A percentile compares a stretch with the other conserved stretches of the same genome.
Evolutionary conservation across 2,329 filamentous ascomycete genomes (phyloP).

Genomic region (Parastagonospora avenae): DNA sequence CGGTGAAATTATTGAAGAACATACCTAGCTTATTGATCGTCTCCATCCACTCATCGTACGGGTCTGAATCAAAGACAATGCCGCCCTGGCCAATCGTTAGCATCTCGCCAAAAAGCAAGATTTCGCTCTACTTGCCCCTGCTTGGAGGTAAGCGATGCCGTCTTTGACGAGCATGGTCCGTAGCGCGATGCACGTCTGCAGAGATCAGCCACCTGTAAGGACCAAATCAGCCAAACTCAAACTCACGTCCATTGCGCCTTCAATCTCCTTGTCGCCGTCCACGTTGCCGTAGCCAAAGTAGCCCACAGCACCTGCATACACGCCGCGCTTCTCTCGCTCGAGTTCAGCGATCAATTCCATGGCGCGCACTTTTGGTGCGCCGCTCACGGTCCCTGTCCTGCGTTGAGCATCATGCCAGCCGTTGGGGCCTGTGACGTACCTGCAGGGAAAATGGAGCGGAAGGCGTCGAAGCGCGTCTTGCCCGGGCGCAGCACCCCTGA

Average conservation of each 20-base stretch:
- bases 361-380: constrained; percentile 91
- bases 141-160: constrained; percentile 87
- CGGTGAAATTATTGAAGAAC: constrained; percentile 14
- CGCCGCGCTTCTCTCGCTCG: constrained; percentile 89
- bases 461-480: constrained; percentile 92
- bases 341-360: constrained; percentile 98
- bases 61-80: constrained; percentile 72
- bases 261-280: constrained; percentile 63
- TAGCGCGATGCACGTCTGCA: constrained; percentile 68
- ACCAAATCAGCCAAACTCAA: constrained; percentile 5
- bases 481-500: constrained; percentile 83
- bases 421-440: constrained; percentile 53
- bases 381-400: constrained; percentile 72
- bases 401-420: constrained; percentile 16
- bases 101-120: constrained; percentile 15
- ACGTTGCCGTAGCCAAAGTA: constrained; percentile 91
- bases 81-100: constrained; percentile 40
- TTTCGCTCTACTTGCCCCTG: constrained; percentile 66
- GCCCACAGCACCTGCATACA: constrained; percentile 94
- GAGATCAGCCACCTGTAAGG: constrained; percentile 30
- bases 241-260: constrained; percentile 82
- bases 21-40: constrained; percentile 90
- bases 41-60: constrained; percentile 90
- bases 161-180: constrained; percentile 95
- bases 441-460: constrained; percentile 94